These are phyloP conservation scores for Graphilbum fragrans DNA, from an alignment of 2,329 filamentous ascomycete genomes.

Conservation along the genomic window DNA sequence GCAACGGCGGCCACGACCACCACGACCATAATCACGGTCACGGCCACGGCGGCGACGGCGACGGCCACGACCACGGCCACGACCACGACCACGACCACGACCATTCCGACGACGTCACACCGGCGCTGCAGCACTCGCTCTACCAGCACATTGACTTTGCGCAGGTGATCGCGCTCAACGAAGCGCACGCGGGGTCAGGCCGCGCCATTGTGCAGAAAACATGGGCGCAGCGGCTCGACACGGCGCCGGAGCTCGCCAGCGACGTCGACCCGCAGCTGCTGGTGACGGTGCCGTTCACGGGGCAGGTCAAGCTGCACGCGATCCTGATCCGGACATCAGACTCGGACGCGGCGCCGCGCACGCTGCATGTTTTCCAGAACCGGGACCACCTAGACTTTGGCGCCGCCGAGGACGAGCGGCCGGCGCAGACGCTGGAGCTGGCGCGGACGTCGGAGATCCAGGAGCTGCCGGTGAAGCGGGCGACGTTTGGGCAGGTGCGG, in stretches of 20 bases:
- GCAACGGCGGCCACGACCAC: constrained; percentile 5
- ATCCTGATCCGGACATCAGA: constrained; percentile 74
- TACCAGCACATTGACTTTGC: constrained; percentile 91
- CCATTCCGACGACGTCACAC: constrained; percentile 84
- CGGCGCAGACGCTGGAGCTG: constrained; percentile 58
- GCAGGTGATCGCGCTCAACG: constrained; percentile 74
- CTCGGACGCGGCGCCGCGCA: constrained; percentile 60
- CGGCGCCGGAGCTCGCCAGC: constrained; percentile 66
- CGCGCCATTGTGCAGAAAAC: constrained; percentile 75
- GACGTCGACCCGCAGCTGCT: constrained; percentile 90
- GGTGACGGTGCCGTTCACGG: constrained; percentile 89
- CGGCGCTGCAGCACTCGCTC: constrained; percentile 78
- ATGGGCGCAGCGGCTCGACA: constrained; percentile 67
- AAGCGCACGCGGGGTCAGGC: constrained; percentile 56
- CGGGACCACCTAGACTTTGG: constrained; percentile 76
- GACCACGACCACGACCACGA: constrained; percentile 56
- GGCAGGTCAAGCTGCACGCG: constrained; percentile 83
- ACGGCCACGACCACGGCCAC: constrained; percentile 12
- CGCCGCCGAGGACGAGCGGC: constrained; percentile 38
- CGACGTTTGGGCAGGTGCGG: constrained; percentile 76
- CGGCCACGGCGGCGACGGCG: constrained; percentile 2
- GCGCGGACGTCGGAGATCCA: constrained; percentile 71
- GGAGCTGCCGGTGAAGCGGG: constrained; percentile 79
- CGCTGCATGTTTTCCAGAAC: constrained; percentile 81
- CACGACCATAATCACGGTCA: background rate